Base-by-base conservation (phyloP, 2,329 filamentous ascomycete genomes). In the Macrophomina phaseolina region DNA sequence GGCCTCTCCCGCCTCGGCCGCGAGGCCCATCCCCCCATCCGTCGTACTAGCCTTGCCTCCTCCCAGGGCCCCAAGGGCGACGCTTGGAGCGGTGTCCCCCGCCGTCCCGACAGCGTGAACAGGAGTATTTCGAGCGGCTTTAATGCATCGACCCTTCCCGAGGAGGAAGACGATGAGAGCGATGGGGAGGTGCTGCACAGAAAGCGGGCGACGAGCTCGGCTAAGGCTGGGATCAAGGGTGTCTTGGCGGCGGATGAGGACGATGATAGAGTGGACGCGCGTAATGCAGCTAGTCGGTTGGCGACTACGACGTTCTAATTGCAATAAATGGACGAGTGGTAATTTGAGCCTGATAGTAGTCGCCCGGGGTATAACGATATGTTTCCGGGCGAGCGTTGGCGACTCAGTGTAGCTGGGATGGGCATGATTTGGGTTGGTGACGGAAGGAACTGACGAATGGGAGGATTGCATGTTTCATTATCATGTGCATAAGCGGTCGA, bases 31-130 rank as follows among this genome's bases (percentile, higher is more conserved):
- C 94, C 95, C 2, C 81, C 89, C 5, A 81, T 82, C 36, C 88
- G 95, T 65, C 89, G 94, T 68, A 81, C 90, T 32, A 94, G 89
- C 78, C 81, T 97, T 71, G 91, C 92, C 16, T 91, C 92, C 55
- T 95, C 91, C 73, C 95, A 99, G 80, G 95, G 95, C 0, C 94
- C 95, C 60, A 97, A 97, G 81, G 95, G 95, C n/a, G 95, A 99
- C 78, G 91, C 95, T 16, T 99, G 95, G 95, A 97, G 93, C 73
- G 95, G 95, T 67, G 93, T 97, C 34, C 92, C 94, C 42, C 87
- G 95, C 69, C 87, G 92, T 65, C 89, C 90, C 36, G 78, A 97
- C 72, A 90, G 89, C n/a, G 80, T 93, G 66, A 90, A 87, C 74
- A 86, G 93, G 72, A 94, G 90, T 75, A 85, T 94, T 70, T 40